Base-by-base conservation (phyloP, 1,139 yeast species). In the Candida buenavistaensis region DNA sequence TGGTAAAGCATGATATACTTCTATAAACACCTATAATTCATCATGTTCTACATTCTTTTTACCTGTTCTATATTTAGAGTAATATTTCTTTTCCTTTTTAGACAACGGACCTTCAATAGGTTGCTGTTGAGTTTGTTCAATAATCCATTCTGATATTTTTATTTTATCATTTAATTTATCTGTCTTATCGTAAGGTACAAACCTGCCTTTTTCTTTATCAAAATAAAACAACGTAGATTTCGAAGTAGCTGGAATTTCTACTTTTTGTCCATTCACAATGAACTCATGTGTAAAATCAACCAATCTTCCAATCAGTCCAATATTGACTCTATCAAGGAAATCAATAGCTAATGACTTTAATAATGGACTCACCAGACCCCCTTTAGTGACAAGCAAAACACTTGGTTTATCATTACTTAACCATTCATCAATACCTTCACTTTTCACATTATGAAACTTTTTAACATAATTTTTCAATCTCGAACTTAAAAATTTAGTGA, bases 271-370 rank as follows among this genome's bases (percentile, higher is more conserved):
- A 11, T 50, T 54, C 14, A 57, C 39, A 10, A 38, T 35, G 6
- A 43, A 30, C 6, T 45, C 39, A n/a, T 35, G 41, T 9, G 48
- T 41, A 3, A 55, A 60, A 10, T 49, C 53, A 12, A 56, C 39
- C 6, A 39, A 34, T 14, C 41, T 41, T 12, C 48, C 44, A n/a
- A 59, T 42, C 50, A 55, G 44, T 4, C 61, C 70, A 41, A 70
- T 58, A 23, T 57, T 55, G 15, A 58, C 51, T 0, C 52, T 37
- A 5, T 47, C 56, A 23, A 83, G 57, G 57, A 80, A 85, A 51
- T 90, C 96, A 36, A 85, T 71, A 3, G 95, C 92, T 46, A 90
- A 62, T 1, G 87, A 68, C 56, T 85, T 87, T 54, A 75, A 72
- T 41, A 83, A 56, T 0, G 92, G 79, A 11, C 90, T 75, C 5